These are phyloP conservation scores for Orbilia javanica DNA, from an alignment of 2,329 filamentous ascomycete genomes.

Conservation along the genomic window DNA sequence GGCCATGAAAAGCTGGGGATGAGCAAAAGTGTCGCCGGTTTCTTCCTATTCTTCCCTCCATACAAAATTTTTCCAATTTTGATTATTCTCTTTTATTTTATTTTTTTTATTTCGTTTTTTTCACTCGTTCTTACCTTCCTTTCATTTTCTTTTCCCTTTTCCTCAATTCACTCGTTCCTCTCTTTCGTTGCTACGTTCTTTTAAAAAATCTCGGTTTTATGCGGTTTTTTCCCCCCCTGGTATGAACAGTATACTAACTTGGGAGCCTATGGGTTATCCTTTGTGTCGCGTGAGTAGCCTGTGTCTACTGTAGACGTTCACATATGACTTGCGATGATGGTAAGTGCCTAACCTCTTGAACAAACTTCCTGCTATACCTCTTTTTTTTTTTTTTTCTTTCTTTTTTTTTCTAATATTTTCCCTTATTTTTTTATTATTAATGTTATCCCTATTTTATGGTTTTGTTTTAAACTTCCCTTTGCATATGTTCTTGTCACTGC, in stretches of 20 bases:
- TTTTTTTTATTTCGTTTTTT: slow-evolving; percentile 4
- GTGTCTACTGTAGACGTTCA: slow-evolving; percentile 90
- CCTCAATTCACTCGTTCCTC: slow-evolving; percentile 62
- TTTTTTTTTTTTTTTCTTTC: slow-evolving; percentile 24
- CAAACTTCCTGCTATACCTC: background rate
- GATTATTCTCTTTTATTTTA: background rate
- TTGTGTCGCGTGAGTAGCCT: slow-evolving; percentile 73
- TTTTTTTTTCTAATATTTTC: background rate
- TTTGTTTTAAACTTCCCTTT: slow-evolving; percentile 62
- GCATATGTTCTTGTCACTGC: slow-evolving; percentile 60
- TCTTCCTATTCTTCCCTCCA: slow-evolving; percentile 35
- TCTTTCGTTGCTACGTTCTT: slow-evolving; percentile 62
- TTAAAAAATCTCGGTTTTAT: slow-evolving; percentile 60
- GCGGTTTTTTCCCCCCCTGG: slow-evolving; percentile 33
- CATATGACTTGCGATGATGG: slow-evolving; percentile 85
- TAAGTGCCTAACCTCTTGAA: slow-evolving; percentile 56
- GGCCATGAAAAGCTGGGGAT: slow-evolving; percentile 31
- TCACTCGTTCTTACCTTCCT: slow-evolving; percentile 61
- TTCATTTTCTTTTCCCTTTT: slow-evolving; percentile 38
- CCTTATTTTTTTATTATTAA: background rate
- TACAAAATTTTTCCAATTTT: background rate
- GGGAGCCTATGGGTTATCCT: slow-evolving; percentile 61
- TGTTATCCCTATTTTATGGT: slow-evolving; percentile 32
- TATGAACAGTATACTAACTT: slow-evolving; percentile 64
- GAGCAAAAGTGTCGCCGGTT: slow-evolving; percentile 8